phyloP scores from a whole-genome alignment of 805 yeast species.

The Komagataella pseudopastoris region DNA sequence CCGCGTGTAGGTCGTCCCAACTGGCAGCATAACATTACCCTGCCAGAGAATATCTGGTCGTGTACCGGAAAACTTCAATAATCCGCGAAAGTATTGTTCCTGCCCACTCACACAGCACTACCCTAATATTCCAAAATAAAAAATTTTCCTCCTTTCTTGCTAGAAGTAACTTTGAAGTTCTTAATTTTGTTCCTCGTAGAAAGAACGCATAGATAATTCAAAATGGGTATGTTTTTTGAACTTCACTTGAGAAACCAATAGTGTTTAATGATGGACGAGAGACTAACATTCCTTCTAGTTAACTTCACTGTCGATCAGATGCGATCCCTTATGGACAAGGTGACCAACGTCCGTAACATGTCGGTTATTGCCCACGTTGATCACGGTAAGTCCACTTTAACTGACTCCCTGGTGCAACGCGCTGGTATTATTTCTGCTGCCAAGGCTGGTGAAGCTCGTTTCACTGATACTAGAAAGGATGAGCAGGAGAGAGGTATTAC shows the following conservation, averaged over 20 bases:
- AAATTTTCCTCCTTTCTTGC: not conserved
- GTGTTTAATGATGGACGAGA: not conserved
- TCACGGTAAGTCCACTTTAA: slow-evolving; percentile 99
- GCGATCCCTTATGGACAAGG: slow-evolving; percentile 99
- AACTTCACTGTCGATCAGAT: slow-evolving; percentile 74
- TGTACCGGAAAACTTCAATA: not conserved
- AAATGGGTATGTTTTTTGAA: slow-evolving; percentile 3
- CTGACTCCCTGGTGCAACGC: slow-evolving; percentile 97
- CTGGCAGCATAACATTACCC: not conserved
- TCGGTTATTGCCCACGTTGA: slow-evolving; percentile 99
- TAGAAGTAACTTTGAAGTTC: not conserved
- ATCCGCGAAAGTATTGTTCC: not conserved
- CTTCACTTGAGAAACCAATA: not conserved
- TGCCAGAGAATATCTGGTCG: not conserved
- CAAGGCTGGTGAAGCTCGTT: slow-evolving; percentile 99
- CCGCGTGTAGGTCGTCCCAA: not conserved
- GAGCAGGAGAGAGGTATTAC: slow-evolving; percentile 99
- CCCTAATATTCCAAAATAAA: not conserved
- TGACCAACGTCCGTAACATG: slow-evolving; percentile 99
- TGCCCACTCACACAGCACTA: not conserved
- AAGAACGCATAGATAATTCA: not conserved
- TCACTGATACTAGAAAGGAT: slow-evolving; percentile 99
- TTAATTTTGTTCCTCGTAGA: not conserved
- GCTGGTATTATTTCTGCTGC: slow-evolving; percentile 99
- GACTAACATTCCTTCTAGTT: slow-evolving; percentile 15